Percentiles rank a stretch among this genome's conserved stretches.
phyloP scores from a whole-genome alignment of 2,329 filamentous ascomycete genomes.

The Microdochium nivale region DNA sequence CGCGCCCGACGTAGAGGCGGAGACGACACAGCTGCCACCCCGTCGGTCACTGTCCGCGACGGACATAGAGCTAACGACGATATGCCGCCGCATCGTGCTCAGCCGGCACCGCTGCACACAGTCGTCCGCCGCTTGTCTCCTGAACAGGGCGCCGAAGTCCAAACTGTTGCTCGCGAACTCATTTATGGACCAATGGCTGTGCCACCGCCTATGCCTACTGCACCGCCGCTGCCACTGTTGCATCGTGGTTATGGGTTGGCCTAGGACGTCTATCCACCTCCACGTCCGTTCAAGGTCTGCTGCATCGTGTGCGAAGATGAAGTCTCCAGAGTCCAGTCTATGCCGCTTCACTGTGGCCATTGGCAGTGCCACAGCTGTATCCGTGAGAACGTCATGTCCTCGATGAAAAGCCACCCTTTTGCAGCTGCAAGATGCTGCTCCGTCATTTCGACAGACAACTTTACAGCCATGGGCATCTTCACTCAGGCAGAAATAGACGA shows the following conservation, averaged over 20 bases:
- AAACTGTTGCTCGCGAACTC: not conserved
- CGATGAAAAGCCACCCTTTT: constrained; percentile 4
- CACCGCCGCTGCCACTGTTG: no score
- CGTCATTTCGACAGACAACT: constrained; percentile 2
- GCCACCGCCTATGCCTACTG: no score
- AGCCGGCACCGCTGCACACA: no score
- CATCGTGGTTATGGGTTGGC: not conserved
- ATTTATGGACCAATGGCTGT: not conserved
- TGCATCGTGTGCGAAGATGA: not conserved
- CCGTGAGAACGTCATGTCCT: not conserved
- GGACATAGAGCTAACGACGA: no score
- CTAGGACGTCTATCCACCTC: not conserved
- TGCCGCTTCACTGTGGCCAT: not conserved
- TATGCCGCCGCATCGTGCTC: no score
- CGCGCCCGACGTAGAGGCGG: no score
- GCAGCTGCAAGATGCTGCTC: constrained; percentile 9
- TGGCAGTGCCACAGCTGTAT: not conserved
- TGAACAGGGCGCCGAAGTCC: no score
- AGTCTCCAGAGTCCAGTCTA: not conserved
- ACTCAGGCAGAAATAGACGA: constrained; percentile 1
- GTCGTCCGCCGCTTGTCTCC: no score
- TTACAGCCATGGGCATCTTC: not conserved
- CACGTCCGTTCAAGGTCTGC: not conserved
- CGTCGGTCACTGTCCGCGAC: no score
- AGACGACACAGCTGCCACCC: no score